These are phyloP conservation scores for Babjeviella inositovora DNA, from an alignment of 805 yeast species.

Conservation along the genomic window DNA sequence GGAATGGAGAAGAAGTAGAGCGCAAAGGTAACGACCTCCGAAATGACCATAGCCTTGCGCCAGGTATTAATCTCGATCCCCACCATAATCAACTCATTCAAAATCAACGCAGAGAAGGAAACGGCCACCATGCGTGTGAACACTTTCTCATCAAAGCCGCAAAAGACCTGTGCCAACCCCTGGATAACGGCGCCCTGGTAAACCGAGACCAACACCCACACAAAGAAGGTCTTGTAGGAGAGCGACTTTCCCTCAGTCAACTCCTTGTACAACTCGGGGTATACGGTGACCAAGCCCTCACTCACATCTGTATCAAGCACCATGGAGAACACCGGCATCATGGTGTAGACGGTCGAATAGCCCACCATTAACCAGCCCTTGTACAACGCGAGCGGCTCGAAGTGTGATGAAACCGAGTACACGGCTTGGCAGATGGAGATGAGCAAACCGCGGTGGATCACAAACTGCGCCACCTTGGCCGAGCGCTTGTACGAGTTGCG, in stretches of 20 bases:
- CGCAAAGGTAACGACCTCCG: conserved; percentile 56
- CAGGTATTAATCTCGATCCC: conserved; percentile 87
- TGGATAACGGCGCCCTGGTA: conserved; percentile 86
- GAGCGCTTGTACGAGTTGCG: conserved; percentile 92
- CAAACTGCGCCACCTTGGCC: conserved; percentile 89
- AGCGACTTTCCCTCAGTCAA: conserved; percentile 77
- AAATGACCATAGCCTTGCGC: conserved; percentile 60
- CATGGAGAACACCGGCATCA: conserved; percentile 94
- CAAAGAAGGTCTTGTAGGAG: conserved; percentile 75
- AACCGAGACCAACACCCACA: conserved; percentile 82
- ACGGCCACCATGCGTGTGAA: conserved; percentile 75
- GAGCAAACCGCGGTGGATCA: conserved; percentile 88
- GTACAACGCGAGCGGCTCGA: conserved; percentile 87
- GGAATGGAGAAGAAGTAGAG: conserved; percentile 69
- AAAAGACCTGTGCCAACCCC: conserved; percentile 61
- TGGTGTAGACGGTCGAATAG: conserved; percentile 90
- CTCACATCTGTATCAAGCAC: conserved; percentile 86
- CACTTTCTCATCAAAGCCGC: conserved; percentile 34
- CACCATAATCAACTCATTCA: conserved; percentile 88
- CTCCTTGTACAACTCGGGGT: conserved; percentile 92
- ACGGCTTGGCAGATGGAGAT: conserved; percentile 94
- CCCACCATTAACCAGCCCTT: conserved; percentile 99
- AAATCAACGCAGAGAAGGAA: conserved; percentile 61
- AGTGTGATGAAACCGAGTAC: conserved; percentile 69
- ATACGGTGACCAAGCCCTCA: conserved; percentile 73